These are phyloP conservation scores for Polygonum aviculare DNA, from an alignment of 148 eudicot species.

Conservation along the genomic window DNA sequence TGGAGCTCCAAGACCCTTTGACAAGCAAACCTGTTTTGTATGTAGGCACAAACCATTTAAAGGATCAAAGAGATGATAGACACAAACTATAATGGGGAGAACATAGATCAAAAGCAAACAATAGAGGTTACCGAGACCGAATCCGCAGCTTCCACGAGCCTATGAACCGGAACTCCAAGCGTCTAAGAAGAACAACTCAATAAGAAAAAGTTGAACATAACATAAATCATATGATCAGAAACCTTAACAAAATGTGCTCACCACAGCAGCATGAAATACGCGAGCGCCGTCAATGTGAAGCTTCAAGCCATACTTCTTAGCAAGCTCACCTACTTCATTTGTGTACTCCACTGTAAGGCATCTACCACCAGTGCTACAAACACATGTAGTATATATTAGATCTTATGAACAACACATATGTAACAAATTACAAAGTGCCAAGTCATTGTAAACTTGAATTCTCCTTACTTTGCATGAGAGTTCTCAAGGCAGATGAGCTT, in stretches of 20 bases:
- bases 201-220: not conserved
- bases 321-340: conserved; percentile 80
- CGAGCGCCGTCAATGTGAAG: conserved; percentile 99
- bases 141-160: conserved; percentile 93
- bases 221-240: not conserved
- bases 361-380: conserved; percentile 76
- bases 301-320: conserved; percentile 72
- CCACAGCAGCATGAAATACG: conserved; percentile 81
- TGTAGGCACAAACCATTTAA: not conserved
- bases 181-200: conserved; percentile 34
- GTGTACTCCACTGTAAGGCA: conserved; percentile 74
- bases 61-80: not conserved
- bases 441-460: not conserved
- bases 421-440: not conserved
- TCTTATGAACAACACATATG: not conserved
- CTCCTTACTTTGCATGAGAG: conserved; percentile 80
- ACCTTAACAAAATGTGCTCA: conserved; percentile 28
- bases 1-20: conserved; percentile 97
- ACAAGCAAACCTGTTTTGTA: conserved; percentile 62
- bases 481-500: conserved; percentile 91
- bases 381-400: not conserved
- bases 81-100: not conserved
- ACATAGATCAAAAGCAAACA: not conserved
- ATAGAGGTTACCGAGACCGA: conserved; percentile 67
- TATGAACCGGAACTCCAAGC: conserved; percentile 75